phyloP scores from a whole-genome alignment of 1,284 basidiomycete genomes.

The Trametes hirsuta region DNA sequence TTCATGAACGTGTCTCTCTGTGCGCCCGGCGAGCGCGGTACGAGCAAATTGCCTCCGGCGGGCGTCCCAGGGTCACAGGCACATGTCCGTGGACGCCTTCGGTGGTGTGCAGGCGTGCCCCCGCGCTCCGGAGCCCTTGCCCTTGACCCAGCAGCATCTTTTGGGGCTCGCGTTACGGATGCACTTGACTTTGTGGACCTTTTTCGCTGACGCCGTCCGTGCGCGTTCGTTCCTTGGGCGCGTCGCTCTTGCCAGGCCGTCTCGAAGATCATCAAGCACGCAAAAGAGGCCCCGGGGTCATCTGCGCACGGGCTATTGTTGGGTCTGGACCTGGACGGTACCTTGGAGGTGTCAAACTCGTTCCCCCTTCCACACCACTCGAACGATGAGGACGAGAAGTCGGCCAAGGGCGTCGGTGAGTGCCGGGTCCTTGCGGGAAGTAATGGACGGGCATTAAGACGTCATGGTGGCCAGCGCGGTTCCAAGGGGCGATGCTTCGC shows the following conservation, averaged over 20 bases:
- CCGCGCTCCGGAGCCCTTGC: constrained; percentile 2
- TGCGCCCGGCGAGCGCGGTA: constrained; percentile 7
- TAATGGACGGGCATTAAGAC: constrained; percentile 5
- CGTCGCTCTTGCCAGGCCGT: constrained; percentile 63
- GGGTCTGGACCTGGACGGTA: constrained; percentile 91
- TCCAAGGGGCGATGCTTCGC: constrained; percentile 86
- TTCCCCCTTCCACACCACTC: constrained; percentile 82
- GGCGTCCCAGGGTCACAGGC: constrained; percentile 15
- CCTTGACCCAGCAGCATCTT: constrained; percentile 3
- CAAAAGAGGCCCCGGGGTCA: constrained; percentile 65
- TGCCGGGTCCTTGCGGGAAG: constrained; percentile 8
- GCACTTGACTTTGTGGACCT: neutral
- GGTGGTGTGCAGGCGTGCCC: neutral
- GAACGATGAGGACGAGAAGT: constrained; percentile 79
- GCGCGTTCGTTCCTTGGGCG: constrained; percentile 3
- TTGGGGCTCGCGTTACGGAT: constrained; percentile 8
- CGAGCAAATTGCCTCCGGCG: constrained; percentile 16
- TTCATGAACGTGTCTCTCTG: neutral
- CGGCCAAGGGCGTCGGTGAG: constrained; percentile 71
- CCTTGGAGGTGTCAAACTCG: constrained; percentile 90
- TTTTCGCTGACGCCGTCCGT: constrained; percentile 1
- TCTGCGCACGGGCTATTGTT: constrained; percentile 85
- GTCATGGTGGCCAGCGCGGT: constrained; percentile 56
- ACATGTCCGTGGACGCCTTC: constrained; percentile 6
- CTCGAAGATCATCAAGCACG: constrained; percentile 91